Conservation (phyloP, 306 rosid genomes). For the Ziziphus jujuba region DNA sequence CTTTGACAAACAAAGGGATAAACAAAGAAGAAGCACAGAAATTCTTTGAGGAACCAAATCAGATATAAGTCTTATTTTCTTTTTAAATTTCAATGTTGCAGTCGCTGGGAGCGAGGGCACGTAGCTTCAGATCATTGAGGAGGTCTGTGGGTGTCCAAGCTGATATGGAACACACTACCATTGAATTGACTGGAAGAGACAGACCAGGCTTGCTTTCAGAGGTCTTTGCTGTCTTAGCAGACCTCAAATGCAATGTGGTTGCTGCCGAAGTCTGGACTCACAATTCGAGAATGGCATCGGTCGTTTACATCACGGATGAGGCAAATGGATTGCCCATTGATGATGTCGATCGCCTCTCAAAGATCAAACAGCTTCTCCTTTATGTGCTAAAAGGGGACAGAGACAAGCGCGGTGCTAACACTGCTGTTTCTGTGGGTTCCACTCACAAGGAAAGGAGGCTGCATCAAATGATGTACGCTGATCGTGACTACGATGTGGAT, state of each 20-base stretch:
- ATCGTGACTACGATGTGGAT: constrained; percentile 75
- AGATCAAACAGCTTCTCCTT: constrained; percentile 74
- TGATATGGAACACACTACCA: constrained; percentile 67
- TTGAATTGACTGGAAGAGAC: constrained; percentile 89
- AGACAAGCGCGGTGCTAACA: constrained; percentile 82
- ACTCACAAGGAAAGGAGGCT: constrained; percentile 97
- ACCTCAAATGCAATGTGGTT: constrained; percentile 94
- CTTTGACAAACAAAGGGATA: background rate
- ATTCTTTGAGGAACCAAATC: constrained; percentile 12
- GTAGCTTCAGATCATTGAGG: constrained; percentile 77
- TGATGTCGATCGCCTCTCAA: constrained; percentile 55
- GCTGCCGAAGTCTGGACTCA: constrained; percentile 99
- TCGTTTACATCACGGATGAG: constrained; percentile 76
- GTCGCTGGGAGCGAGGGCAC: constrained; percentile 81
- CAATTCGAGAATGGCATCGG: constrained; percentile 96
- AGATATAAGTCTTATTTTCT: constrained; percentile 15
- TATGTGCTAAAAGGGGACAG: constrained; percentile 79
- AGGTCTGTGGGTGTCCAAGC: constrained; percentile 94
- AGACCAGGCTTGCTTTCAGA: constrained; percentile 96
- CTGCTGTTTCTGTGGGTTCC: constrained; percentile 85
- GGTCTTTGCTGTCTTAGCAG: constrained; percentile 89
- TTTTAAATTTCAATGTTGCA: constrained; percentile 30
- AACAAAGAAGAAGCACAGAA: constrained; percentile 15
- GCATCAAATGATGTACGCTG: constrained; percentile 98
- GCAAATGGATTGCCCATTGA: constrained; percentile 59